Base-by-base conservation (phyloP, 331 rosid species). In the Erythrophleum ivorense region DNA sequence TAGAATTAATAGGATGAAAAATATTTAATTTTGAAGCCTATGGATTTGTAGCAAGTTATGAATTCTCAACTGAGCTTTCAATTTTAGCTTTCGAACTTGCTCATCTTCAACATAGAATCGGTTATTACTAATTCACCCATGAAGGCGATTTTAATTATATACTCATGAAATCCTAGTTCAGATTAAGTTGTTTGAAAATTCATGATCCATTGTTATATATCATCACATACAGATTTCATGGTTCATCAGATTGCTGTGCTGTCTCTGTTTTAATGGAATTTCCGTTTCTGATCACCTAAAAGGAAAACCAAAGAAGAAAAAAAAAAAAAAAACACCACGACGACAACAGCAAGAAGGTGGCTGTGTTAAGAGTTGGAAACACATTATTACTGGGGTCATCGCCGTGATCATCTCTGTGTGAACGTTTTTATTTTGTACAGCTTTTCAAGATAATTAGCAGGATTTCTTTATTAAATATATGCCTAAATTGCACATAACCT, bases 391-490 rank as follows among this genome's bases (percentile, higher is more conserved):
- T 29, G 67, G 67, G 18, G 40, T 60, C 62, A 6, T 19, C 67
- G 46, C 29, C 71, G 45, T 43, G 19, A 73, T 73, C 11, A 79
- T 78, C 31, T 64, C 14, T 4, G 34, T 19, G 53, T 14, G 33
- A 33, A 21, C 12, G 21, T 18, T 7, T 82, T 64, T 15, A 5
- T 54, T 69, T 71, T 67, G 18, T 34, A 12, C 33, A 34, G 29
- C 60, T 67, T 62, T 69, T 31, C 36, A 74, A 81, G 60, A 14
- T 59, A 48, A 77, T 73, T 69, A 31, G 71, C 67, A 46, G 58
- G 45, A 64, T 67, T 73, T 13, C 12, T 60, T 60, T 9, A 9
- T 24, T 24, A 24, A 24, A 24, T 24, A 24, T 24, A 24, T 24
- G 29, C 0, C 29, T 24, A 0, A 24, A 24, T 24, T 24, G 29